Base-by-base conservation (phyloP, 768 basidiomycete genomes). In the Asterophora lycoperdoides region DNA sequence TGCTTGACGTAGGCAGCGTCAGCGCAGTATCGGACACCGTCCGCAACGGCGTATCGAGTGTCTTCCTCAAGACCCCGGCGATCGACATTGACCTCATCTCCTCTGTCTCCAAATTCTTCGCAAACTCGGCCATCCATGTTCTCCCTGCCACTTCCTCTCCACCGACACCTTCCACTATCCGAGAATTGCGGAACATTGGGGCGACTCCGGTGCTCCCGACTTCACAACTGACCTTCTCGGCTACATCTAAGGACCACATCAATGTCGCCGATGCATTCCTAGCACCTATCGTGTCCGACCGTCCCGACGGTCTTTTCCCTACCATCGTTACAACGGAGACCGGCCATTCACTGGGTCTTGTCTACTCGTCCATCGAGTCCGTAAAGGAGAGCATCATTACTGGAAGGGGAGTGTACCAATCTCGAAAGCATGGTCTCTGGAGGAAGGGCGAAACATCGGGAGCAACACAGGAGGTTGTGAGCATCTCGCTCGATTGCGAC, bases 391-490 rank as follows among this genome's bases (percentile, higher is more conserved):
- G 89, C 57, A 92, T 99, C 64, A 52, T 82, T 32, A 85, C 92
- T 2, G 92, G 93, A 20, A 86, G 84, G 61, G 96, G 96, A 13
- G 86, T 95, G 10, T 99, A 99, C 64, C 93, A 97, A 63, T 97
- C 94, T 15, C 83, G 96, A 52, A 93, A 90, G 63, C 91, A 95
- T 60, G 94, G 94, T 13, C 71, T 98, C 28, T 99, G 96, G 96
- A 75, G 88, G 43, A 99, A 99, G 64, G 96, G 96, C 13, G 94
- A 92, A 69, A 94, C 93, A 0, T 94, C 92, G 13, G 95, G 95
- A 11, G 87, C 95, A 13, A 90, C 87, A 3, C 96, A 99, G 60
- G 81, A 89, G 14, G 79, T 99, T 47, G 69, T 91, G 26, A 76
- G 78, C 57, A 91, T 99, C 59, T 79, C 82, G 23, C 63, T 83